Conservation (phyloP, 306 rosid genomes). For the Sophora flavescens region DNA sequence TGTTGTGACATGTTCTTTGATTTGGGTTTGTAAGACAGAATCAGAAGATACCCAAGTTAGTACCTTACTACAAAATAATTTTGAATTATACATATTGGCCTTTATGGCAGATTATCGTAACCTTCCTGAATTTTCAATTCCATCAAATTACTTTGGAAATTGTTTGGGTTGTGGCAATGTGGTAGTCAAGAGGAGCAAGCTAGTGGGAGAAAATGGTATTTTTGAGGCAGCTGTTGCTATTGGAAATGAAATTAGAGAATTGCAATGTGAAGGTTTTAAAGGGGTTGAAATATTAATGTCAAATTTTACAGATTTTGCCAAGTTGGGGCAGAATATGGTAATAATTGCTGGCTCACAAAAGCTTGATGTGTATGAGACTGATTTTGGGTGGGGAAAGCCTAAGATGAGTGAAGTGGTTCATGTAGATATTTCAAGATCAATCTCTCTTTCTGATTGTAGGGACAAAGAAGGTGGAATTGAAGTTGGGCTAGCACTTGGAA, state of each 20-base stretch:
- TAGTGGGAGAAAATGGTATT: slow-evolving; percentile 50
- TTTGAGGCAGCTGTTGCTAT: slow-evolving; percentile 45
- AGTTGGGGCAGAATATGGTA: background rate
- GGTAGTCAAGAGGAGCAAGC: slow-evolving; percentile 19
- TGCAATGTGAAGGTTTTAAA: slow-evolving; percentile 30
- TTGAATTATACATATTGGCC: slow-evolving; percentile 29
- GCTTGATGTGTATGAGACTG: slow-evolving; percentile 25
- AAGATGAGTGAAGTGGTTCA: slow-evolving; percentile 10
- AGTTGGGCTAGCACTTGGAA: slow-evolving; percentile 12
- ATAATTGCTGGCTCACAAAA: slow-evolving; percentile 18
- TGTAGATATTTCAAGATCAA: background rate
- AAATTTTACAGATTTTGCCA: background rate
- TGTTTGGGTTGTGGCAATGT: slow-evolving; percentile 31
- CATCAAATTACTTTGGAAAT: slow-evolving; percentile 53
- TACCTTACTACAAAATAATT: background rate
- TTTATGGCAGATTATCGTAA: slow-evolving; percentile 51
- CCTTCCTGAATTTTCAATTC: slow-evolving; percentile 39
- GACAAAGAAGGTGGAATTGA: slow-evolving; percentile 39
- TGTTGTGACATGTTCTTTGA: slow-evolving; percentile 40
- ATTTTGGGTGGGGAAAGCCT: slow-evolving; percentile 45
- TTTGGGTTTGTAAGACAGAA: slow-evolving; percentile 40
- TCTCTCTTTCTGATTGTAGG: slow-evolving; percentile 22
- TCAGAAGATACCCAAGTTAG: slow-evolving; percentile 19
- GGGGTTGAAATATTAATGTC: slow-evolving; percentile 42
- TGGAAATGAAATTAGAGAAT: slow-evolving; percentile 32